A percentile compares a stretch with the other conserved stretches of the same genome.
Evolutionary conservation across 148 eudicot genomes (phyloP).

Genomic region (Salicornia ramosissima): DNA sequence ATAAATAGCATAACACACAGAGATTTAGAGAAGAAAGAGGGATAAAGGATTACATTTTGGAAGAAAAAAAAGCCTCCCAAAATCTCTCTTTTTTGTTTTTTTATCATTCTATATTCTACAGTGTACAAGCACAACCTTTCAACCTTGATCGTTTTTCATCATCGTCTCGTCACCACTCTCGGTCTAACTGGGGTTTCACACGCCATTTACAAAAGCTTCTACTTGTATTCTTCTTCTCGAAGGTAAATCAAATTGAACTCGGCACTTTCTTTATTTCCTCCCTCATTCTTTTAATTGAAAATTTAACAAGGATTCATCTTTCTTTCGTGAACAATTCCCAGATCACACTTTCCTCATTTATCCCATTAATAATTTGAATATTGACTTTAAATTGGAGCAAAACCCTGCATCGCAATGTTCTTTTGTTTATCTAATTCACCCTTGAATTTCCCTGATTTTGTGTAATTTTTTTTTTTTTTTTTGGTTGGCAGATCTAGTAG

Average conservation of each 20-base stretch:
- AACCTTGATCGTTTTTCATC: constrained; percentile 6
- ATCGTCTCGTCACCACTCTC: constrained; percentile 16
- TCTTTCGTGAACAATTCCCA: neutral
- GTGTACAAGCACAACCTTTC: too few relatives aligned
- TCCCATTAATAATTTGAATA: too few relatives aligned
- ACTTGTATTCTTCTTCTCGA: neutral
- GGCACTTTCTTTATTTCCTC: neutral
- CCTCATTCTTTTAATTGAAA: neutral
- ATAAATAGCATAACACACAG: neutral
- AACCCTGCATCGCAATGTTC: constrained; percentile 22
- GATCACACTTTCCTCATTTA: constrained; percentile 4
- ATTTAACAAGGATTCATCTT: neutral
- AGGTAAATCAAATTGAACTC: neutral
- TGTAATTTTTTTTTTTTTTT: constrained; percentile 7
- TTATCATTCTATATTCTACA: too few relatives aligned
- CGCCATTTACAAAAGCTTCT: constrained; percentile 20
- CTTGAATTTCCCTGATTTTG: neutral
- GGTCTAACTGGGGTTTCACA: constrained; percentile 10
- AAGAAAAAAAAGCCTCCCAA: neutral
- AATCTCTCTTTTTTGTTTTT: neutral
- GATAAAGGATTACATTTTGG: neutral
- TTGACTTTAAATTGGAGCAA: too few relatives aligned
- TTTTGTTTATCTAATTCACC: neutral
- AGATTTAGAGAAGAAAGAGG: neutral
- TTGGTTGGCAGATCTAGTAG: constrained; percentile 31